phyloP scores from a whole-genome alignment of 345 rosid genomes.

The Linum trigynum region DNA sequence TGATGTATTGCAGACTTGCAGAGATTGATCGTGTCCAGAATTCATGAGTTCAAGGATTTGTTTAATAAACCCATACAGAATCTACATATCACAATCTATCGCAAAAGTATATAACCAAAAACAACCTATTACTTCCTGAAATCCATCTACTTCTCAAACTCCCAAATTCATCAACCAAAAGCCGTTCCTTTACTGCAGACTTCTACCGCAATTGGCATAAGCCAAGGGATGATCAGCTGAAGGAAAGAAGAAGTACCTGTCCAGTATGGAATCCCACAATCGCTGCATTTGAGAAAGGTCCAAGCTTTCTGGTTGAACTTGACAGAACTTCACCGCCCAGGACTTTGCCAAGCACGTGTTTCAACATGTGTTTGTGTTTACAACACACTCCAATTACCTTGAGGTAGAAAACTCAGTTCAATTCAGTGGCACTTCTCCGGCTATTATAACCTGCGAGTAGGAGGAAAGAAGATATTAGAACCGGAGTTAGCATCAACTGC shows the following conservation, averaged over 20 bases:
- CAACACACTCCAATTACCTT: not conserved
- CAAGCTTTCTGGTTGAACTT: not conserved
- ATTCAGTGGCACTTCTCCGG: not conserved
- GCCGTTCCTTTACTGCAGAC: not conserved
- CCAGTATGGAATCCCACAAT: not conserved
- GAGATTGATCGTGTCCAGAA: too few relatives aligned
- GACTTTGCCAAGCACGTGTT: not conserved
- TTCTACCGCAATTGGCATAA: not conserved
- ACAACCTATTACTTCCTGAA: too few relatives aligned
- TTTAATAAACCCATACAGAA: too few relatives aligned
- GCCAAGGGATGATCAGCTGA: not conserved
- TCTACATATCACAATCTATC: too few relatives aligned
- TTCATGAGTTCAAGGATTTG: too few relatives aligned
- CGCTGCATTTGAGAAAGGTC: not conserved
- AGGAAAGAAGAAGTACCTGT: not conserved
- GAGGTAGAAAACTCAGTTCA: not conserved
- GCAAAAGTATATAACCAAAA: too few relatives aligned
- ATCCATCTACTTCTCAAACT: too few relatives aligned
- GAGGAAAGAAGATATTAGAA: not conserved
- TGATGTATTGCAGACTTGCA: too few relatives aligned
- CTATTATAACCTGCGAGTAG: not conserved
- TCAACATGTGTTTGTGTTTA: not conserved
- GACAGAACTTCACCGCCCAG: not conserved
- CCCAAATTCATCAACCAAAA: not conserved
- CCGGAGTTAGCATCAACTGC: not conserved